Base-by-base conservation (phyloP, 495 filamentous ascomycete genomes). In the Aspergillus diversus region DNA sequence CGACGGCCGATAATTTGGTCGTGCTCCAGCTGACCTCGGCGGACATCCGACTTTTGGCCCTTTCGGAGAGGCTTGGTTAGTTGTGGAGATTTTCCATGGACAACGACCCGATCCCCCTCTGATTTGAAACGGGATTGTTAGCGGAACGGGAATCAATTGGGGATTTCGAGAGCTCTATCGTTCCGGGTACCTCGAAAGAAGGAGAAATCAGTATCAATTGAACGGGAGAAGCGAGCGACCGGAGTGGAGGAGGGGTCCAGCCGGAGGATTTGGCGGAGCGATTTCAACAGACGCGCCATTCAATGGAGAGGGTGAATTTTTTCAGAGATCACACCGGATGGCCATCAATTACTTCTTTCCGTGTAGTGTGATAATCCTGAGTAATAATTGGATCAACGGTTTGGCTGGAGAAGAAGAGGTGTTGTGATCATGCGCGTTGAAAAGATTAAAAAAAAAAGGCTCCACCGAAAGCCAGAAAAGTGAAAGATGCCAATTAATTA, bases 1-100 rank as follows among this genome's bases (percentile, higher is more conserved):
- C 68, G 65, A 54, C 80, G 83, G 47, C 88, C 89, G 70, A 93
- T 86, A 63, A 93, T 87, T 52, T 82, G 75, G 57, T 82, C 73
- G 66, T 91, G 89, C 0, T 68, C 34, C 47, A 93, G 69, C 33
- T 64, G 53, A 21, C 88, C 89, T 12, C 73, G 70, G 43, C 81
- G 78, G 8, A 79, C 77, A 11, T 84, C 69, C 16, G 81, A 75
- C 61, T 74, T 80, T 27, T 77, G 74, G 42, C 74, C 78, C 9
- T 56, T 66, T 33, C 68, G 76, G 46, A 91, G 77, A 6, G 81
- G 81, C 51, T 78, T 78, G 0, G 80, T 80, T 50, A 91, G 75
- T 34, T 74, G 66, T 4, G 84, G 81, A 11, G 73, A 77, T 59
- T 80, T 81, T 27, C 71, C 75, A 50, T 82, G 80, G 47, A 90